Evolutionary conservation across 768 basidiomycete genomes (phyloP).

Genomic region (Mycena galopus): DNA sequence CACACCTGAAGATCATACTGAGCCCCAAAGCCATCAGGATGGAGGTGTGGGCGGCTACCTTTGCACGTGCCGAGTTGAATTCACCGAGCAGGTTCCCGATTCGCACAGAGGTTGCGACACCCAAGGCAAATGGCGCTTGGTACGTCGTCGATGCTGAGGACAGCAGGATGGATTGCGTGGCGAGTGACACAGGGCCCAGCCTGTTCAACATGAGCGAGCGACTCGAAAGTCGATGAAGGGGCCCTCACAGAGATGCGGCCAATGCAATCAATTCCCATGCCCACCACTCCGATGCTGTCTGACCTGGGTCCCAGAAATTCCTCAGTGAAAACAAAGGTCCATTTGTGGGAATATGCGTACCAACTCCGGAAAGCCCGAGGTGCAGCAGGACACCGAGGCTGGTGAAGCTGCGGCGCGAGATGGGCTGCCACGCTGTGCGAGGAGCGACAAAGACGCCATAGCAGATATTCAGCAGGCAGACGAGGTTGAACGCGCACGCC

Average conservation of each 20-base stretch:
- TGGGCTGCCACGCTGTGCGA: slow-evolving; percentile 86
- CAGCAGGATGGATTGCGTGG: slow-evolving; percentile 89
- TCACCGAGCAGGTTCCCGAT: slow-evolving; percentile 93
- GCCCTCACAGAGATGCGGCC: slow-evolving; percentile 60
- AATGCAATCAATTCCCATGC: slow-evolving; percentile 90
- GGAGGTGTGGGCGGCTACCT: slow-evolving; percentile 72
- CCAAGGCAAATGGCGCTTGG: slow-evolving; percentile 87
- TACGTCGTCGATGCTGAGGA: slow-evolving; percentile 82
- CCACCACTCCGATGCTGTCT: slow-evolving; percentile 96
- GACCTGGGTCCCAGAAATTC: slow-evolving; percentile 54
- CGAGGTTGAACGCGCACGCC: slow-evolving; percentile 90
- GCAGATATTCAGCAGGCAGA: slow-evolving; percentile 69
- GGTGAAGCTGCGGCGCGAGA: slow-evolving; percentile 73
- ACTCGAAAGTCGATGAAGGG: not conserved
- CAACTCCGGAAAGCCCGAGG: slow-evolving; percentile 87
- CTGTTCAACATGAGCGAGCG: slow-evolving; percentile 49
- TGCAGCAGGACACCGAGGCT: slow-evolving; percentile 76
- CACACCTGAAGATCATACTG: slow-evolving; percentile 76
- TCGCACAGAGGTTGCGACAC: slow-evolving; percentile 90
- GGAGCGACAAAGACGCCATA: slow-evolving; percentile 76
- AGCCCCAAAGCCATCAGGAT: slow-evolving; percentile 75
- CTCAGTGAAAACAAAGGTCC: not conserved
- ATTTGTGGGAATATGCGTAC: slow-evolving; percentile 46
- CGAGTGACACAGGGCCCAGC: slow-evolving; percentile 84
- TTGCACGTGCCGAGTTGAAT: slow-evolving; percentile 78